phyloP scores from a whole-genome alignment of 495 filamentous ascomycete species.

The Geoglossum glabrum region DNA sequence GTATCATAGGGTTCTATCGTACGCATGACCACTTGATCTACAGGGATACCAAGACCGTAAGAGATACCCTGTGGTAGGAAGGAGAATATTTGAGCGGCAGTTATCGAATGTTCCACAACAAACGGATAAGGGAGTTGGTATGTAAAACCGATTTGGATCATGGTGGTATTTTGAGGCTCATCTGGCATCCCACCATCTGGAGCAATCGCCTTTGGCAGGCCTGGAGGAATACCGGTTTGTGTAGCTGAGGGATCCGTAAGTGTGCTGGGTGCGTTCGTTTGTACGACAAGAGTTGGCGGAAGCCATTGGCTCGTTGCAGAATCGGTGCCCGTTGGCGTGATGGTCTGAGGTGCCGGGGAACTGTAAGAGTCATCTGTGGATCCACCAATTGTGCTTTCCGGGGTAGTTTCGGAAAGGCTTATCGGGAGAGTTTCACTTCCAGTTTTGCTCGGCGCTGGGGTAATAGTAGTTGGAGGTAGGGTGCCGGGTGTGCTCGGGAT shows the following conservation, averaged over 20 bases:
- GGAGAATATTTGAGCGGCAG: slow-evolving; percentile 72
- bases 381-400: background rate
- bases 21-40: slow-evolving; percentile 38
- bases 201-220: slow-evolving; percentile 54
- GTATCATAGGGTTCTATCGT: slow-evolving; percentile 67
- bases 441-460: background rate
- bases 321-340: slow-evolving; percentile 15
- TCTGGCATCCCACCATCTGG: slow-evolving; percentile 34
- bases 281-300: slow-evolving; percentile 15
- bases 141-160: slow-evolving; percentile 74
- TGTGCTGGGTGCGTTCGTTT: slow-evolving; percentile 7
- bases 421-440: background rate
- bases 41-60: slow-evolving; percentile 35
- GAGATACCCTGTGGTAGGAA: slow-evolving; percentile 56
- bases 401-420: background rate
- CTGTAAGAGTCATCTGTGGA: background rate
- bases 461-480: background rate
- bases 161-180: slow-evolving; percentile 37
- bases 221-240: slow-evolving; percentile 32
- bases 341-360: slow-evolving; percentile 6
- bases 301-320: slow-evolving; percentile 3
- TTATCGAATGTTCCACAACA: slow-evolving; percentile 44
- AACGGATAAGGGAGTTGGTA: slow-evolving; percentile 64
- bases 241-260: slow-evolving; percentile 4
- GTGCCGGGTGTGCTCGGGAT: background rate